Evolutionary conservation across 1,139 yeast genomes (phyloP).

Genomic region (Scheffersomyces cryptocercus): DNA sequence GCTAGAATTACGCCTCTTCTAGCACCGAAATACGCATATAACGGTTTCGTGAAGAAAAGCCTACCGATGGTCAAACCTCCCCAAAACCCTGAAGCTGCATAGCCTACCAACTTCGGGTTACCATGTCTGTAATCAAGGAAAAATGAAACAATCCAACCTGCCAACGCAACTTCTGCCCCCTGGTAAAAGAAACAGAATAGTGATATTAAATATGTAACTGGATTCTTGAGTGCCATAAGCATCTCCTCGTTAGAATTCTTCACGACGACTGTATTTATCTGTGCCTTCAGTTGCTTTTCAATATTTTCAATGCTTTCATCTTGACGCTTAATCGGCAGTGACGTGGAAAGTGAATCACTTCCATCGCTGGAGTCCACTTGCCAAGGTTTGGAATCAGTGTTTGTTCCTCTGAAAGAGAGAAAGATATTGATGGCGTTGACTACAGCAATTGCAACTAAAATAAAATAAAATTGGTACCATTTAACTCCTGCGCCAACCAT

Average conservation of each 20-base stretch:
- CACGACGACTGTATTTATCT: too few species aligned
- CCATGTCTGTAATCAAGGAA: conserved; percentile 57
- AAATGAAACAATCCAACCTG: conserved; percentile 71
- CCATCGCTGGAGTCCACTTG: conserved; percentile 21
- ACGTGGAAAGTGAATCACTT: background rate
- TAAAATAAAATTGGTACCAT: conserved; percentile 58
- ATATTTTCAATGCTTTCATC: too few species aligned
- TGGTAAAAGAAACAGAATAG: conserved; percentile 59
- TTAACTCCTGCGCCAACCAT: conserved; percentile 46
- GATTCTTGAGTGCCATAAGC: conserved; percentile 37
- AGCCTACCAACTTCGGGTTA: conserved; percentile 46
- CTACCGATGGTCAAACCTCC: conserved; percentile 66
- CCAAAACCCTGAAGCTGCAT: conserved; percentile 72
- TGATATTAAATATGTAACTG: conserved; percentile 56
- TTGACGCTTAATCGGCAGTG: too few species aligned
- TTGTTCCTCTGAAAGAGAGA: conserved; percentile 44
- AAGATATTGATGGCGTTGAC: conserved; percentile 25
- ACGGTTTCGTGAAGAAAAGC: conserved; percentile 41
- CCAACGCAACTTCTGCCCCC: conserved; percentile 67
- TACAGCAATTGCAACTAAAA: conserved; percentile 43
- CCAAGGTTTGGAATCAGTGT: conserved; percentile 41
- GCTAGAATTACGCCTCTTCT: conserved; percentile 45
- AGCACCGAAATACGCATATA: conserved; percentile 43
- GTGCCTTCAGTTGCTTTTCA: too few species aligned
- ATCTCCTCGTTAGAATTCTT: conserved; percentile 3